Base-by-base conservation (phyloP, 2,329 filamentous ascomycete genomes). In the Scedosporium apiospermum region DNA sequence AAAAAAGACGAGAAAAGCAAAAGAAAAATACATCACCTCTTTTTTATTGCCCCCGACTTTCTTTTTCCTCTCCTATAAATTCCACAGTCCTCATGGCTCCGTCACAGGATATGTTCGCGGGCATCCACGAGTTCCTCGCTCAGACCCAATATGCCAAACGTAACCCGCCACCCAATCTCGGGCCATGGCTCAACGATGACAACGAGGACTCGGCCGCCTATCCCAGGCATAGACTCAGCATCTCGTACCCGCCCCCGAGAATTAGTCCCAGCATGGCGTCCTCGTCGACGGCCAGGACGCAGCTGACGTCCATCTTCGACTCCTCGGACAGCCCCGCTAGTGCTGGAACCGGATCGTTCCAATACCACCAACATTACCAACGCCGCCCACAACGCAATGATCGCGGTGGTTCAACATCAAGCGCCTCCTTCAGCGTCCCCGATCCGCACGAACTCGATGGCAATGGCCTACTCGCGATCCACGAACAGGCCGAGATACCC, bases 141-240 rank as follows among this genome's bases (percentile, higher is more conserved):
- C 3, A 7, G 2, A 5, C 23, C 23, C 53, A 57, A 16, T 2
- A 49, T 21, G 23, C 53, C 53, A 26, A 57, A 23, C 18, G 23
- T 30, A n/a, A 57, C 18, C 18, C n/a, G 51, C 44, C 44, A 30
- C 27, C 51, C 10, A 2, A 10, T 21, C 51, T 57, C 4, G 7
- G 23, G 21, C 53, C 23, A 12, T 30, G 53, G 53, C 53, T 57
- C 53, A 27, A 30, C 53, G 6, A 10, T 6, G 53, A 57, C 53
- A 23, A 57, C 78, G 70, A 74, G 67, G 44, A 46, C 18, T n/a
- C 30, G 57, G 4, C 57, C n/a, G 6, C 57, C 3, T 58, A 14
- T 41, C 26, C 30, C n/a, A 4, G 12, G 26, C 4, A 5, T 12
- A 27, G 3, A n/a, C 7, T 4, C 18, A 6, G 21, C 21, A 27